Conservation (phyloP, 2,329 filamentous ascomycete genomes). For the Canariomyces notabilis region DNA sequence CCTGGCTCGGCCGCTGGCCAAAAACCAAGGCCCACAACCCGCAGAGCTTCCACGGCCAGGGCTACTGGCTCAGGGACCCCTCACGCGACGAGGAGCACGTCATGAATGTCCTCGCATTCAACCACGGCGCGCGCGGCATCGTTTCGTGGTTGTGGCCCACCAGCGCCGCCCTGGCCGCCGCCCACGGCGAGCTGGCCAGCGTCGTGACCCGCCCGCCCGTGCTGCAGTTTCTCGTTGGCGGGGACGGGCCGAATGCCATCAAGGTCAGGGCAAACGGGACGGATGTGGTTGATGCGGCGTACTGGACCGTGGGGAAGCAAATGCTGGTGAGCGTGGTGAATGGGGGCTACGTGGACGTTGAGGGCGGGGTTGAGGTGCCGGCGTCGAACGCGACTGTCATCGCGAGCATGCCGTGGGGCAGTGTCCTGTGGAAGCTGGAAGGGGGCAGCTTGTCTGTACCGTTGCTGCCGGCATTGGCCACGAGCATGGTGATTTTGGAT, state of each 20-base stretch:
- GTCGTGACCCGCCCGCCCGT: slow-evolving; percentile 36
- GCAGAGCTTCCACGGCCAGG: slow-evolving; percentile 44
- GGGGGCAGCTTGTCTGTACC: slow-evolving; percentile 25
- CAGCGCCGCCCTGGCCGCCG: slow-evolving; percentile 32
- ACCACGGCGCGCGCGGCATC: slow-evolving; percentile 41
- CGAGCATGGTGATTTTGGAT: slow-evolving; percentile 32
- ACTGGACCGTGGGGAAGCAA: slow-evolving; percentile 29
- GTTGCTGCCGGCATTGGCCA: slow-evolving; percentile 30
- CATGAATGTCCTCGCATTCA: slow-evolving; percentile 42
- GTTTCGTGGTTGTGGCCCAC: slow-evolving; percentile 44
- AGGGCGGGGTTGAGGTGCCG: slow-evolving; percentile 16
- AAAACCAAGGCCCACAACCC: slow-evolving; percentile 42
- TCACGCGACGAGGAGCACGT: slow-evolving; percentile 38
- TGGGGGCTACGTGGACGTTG: slow-evolving; percentile 24
- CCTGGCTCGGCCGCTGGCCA: slow-evolving; percentile 39
- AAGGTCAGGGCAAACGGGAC: slow-evolving; percentile 19
- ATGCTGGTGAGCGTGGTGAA: slow-evolving; percentile 37
- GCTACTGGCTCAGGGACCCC: slow-evolving; percentile 44
- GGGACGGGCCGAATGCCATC: slow-evolving; percentile 20
- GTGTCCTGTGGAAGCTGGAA: slow-evolving; percentile 25
- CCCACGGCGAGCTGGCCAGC: slow-evolving; percentile 36
- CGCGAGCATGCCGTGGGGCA: slow-evolving; percentile 25
- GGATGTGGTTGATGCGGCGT: slow-evolving; percentile 32
- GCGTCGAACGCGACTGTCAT: slow-evolving; percentile 20
- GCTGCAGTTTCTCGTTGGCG: slow-evolving; percentile 36